Evolutionary conservation across 257 asterid genomes (phyloP).

Genomic region (Linaria vulgaris): DNA sequence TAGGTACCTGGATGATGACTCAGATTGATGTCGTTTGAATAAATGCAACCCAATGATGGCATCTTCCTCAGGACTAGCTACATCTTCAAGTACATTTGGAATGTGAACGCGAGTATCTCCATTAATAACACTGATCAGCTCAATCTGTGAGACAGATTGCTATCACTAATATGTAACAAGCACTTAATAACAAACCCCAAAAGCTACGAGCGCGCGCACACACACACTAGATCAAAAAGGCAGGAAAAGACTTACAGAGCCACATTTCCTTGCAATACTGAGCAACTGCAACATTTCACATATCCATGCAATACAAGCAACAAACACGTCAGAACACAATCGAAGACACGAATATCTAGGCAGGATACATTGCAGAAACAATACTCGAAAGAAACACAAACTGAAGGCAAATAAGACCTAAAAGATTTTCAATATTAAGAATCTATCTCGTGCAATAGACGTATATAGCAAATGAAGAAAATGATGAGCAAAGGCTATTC

Average conservation of each 20-base stretch:
- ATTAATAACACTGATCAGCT: slow-evolving; percentile 64
- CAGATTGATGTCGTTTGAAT: slow-evolving; percentile 48
- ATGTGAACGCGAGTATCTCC: slow-evolving; percentile 60
- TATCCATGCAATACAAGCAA: slow-evolving; percentile 15
- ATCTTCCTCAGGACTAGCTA: slow-evolving; percentile 43
- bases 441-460: too few relatives aligned
- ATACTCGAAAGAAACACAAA: not conserved
- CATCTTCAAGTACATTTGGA: slow-evolving; percentile 42
- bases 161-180: slow-evolving; percentile 22
- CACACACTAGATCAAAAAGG: not conserved
- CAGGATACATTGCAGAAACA: not conserved
- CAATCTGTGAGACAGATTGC: slow-evolving; percentile 47
- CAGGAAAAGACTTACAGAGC: slow-evolving; percentile 53
- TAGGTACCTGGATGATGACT: slow-evolving; percentile 55
- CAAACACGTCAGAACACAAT: slow-evolving; percentile 29
- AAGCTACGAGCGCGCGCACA: not conserved
- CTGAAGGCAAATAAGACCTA: not conserved
- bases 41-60: slow-evolving; percentile 64
- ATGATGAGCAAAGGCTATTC: too few relatives aligned
- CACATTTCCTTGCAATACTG: slow-evolving; percentile 74
- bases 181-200: slow-evolving; percentile 18
- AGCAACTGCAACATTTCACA: slow-evolving; percentile 57
- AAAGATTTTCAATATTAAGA: too few relatives aligned
- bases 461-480: too few relatives aligned
- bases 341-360: not conserved